Base-by-base conservation (phyloP, 1,284 basidiomycete species). In the Fistulina hepatica region DNA sequence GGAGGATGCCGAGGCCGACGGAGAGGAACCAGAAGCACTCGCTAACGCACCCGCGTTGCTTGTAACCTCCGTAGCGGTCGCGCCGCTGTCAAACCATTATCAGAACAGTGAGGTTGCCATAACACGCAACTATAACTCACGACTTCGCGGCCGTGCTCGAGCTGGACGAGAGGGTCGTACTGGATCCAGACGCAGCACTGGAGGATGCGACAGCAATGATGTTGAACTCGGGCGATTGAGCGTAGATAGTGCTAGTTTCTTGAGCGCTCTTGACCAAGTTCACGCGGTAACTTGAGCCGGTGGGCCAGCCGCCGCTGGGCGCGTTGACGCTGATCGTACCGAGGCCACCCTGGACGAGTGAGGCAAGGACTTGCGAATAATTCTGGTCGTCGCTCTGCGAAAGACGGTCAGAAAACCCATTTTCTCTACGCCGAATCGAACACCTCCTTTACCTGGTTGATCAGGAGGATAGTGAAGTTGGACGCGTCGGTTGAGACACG, bases 391-490 rank as follows among this genome's bases (percentile, higher is more conserved):
- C n/a, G n/a, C n/a, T 21, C 37, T 19, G 21, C 17, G 10, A 11
- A 33, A 17, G 6, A 9, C 6, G 13, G 11, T 24, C 26, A 17
- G 24, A 24, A 28, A 26, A 33, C 22, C 20, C 5, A 8, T 36
- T 2, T 12, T 56, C 65, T 45, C 41, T 71, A 3, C 31, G 24
- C 30, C 21, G 21, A 10, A 6, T 16, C 21, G n/a, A n/a, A n/a
- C n/a, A 31, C 28, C 9, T 13, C 15, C 6, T 8, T 8, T 13
- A 16, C 82, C 54, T 65, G 56, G 59, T 86, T 83, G 48, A 65
- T 66, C 36, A 90, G 66, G 36, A 84, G 59, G 34, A 71, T 65
- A 9, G 78, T 73, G 57, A 90, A 88, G 60, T 71, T 83, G 37
- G 43, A 31, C 1, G 71, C 53, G 51, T 88, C 83, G 13, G 79